These are phyloP conservation scores for Elsinoe australis DNA, from an alignment of 2,329 filamentous ascomycete species.

Conservation along the genomic window DNA sequence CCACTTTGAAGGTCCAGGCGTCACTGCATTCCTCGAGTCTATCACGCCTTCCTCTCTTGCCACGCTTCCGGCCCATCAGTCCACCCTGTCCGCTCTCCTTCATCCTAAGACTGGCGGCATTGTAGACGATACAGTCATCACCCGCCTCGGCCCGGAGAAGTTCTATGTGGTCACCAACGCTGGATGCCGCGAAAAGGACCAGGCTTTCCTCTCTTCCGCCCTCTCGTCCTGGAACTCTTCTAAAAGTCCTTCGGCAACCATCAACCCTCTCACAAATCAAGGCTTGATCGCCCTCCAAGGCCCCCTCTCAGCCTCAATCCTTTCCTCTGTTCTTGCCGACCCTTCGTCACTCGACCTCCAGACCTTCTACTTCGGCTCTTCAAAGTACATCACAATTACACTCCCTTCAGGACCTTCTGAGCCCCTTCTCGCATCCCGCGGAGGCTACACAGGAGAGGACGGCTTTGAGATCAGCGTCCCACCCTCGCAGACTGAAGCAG, in stretches of 20 bases:
- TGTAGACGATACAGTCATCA: slow-evolving; percentile 88
- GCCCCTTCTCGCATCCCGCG: slow-evolving; percentile 69
- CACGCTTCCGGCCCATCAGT: slow-evolving; percentile 57
- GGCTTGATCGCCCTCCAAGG: slow-evolving; percentile 88
- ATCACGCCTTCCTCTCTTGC: slow-evolving; percentile 71
- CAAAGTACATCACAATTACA: slow-evolving; percentile 57
- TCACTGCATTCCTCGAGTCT: slow-evolving; percentile 70
- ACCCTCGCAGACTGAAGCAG: slow-evolving; percentile 53
- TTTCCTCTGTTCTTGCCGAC: slow-evolving; percentile 55
- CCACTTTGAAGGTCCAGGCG: slow-evolving; percentile 71
- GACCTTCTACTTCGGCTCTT: slow-evolving; percentile 74
- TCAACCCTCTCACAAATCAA: slow-evolving; percentile 49
- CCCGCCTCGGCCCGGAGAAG: slow-evolving; percentile 58
- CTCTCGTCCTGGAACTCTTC: slow-evolving; percentile 54
- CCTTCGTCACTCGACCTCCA: slow-evolving; percentile 45
- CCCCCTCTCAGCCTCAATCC: slow-evolving; percentile 62
- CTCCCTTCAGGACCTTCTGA: slow-evolving; percentile 48
- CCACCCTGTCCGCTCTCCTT: slow-evolving; percentile 77
- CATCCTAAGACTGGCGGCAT: slow-evolving; percentile 79
- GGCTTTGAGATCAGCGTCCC: slow-evolving; percentile 93
- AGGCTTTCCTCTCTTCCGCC: slow-evolving; percentile 64
- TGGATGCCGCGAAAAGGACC: slow-evolving; percentile 81
- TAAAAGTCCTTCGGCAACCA: slow-evolving; percentile 27
- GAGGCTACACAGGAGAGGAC: slow-evolving; percentile 95
- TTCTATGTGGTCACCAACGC: slow-evolving; percentile 97